phyloP scores from a whole-genome alignment of 2,329 filamentous ascomycete genomes.

The Fusarium chuoi region DNA sequence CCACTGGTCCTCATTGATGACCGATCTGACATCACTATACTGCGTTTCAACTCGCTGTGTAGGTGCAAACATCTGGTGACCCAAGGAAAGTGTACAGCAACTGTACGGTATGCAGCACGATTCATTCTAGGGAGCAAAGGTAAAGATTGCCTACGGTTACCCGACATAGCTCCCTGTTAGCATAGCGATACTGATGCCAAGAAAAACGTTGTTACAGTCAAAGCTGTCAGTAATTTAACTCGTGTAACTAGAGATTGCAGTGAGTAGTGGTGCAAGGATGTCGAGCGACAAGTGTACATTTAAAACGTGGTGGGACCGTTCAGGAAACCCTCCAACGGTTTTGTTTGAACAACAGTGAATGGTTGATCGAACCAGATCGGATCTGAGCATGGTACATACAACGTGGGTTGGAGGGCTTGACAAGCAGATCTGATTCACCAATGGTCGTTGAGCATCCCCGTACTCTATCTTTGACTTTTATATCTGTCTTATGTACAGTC shows the following conservation, averaged over 20 bases:
- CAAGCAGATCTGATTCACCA: background rate
- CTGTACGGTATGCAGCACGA: background rate
- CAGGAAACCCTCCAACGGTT: slow-evolving; percentile 11
- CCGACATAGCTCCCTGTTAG: background rate
- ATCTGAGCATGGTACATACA: slow-evolving; percentile 2
- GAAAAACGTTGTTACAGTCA: slow-evolving; percentile 3
- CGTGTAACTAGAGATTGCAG: slow-evolving; percentile 18
- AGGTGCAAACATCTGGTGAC: background rate
- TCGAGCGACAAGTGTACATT: slow-evolving; percentile 7
- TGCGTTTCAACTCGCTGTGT: background rate
- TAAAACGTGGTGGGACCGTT: slow-evolving; percentile 37
- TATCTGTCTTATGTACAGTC: background rate
- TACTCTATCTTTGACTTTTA: background rate
- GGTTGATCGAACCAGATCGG: slow-evolving; percentile 4
- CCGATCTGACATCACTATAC: background rate
- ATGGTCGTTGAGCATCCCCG: background rate
- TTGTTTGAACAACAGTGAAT: slow-evolving; percentile 32
- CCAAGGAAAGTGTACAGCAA: background rate
- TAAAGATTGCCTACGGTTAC: background rate
- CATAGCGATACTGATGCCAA: slow-evolving; percentile 13
- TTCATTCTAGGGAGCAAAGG: background rate
- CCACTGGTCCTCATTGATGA: background rate
- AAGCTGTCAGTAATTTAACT: slow-evolving; percentile 21
- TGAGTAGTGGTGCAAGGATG: slow-evolving; percentile 28
- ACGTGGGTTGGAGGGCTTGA: slow-evolving; percentile 8